A percentile compares a stretch with the other conserved stretches of the same genome.
phyloP scores from a whole-genome alignment of 1,139 yeast genomes.

The Candida neerlandica region DNA sequence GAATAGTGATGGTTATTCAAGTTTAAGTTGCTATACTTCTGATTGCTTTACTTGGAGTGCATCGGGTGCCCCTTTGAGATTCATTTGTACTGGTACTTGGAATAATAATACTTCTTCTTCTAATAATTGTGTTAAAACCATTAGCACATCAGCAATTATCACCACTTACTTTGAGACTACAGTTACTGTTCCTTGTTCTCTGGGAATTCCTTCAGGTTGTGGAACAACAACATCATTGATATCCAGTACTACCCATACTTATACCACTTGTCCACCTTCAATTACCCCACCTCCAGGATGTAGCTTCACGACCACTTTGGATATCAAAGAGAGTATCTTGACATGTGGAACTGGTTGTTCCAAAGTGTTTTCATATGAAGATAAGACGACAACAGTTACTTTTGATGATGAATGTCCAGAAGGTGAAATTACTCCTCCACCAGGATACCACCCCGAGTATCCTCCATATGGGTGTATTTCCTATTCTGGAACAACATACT shows the following conservation, averaged over 20 bases:
- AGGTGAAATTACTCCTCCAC: not conserved
- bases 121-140: not conserved
- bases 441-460: not conserved
- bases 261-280: not conserved
- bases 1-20: not conserved
- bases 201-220: conserved; percentile 1
- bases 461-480: no score
- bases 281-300: conserved; percentile 1
- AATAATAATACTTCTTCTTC: not conserved
- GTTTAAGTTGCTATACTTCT: not conserved
- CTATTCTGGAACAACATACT: no score
- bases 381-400: not conserved
- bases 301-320: not conserved
- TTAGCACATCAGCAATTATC: not conserved
- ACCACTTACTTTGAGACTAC: not conserved
- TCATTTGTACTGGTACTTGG: not conserved
- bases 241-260: not conserved
- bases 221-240: not conserved
- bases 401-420: not conserved
- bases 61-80: not conserved
- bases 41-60: not conserved
- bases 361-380: not conserved
- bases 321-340: not conserved
- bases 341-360: not conserved
- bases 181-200: not conserved